phyloP scores from a whole-genome alignment of 768 basidiomycete species.

The Termitomyces sp. region DNA sequence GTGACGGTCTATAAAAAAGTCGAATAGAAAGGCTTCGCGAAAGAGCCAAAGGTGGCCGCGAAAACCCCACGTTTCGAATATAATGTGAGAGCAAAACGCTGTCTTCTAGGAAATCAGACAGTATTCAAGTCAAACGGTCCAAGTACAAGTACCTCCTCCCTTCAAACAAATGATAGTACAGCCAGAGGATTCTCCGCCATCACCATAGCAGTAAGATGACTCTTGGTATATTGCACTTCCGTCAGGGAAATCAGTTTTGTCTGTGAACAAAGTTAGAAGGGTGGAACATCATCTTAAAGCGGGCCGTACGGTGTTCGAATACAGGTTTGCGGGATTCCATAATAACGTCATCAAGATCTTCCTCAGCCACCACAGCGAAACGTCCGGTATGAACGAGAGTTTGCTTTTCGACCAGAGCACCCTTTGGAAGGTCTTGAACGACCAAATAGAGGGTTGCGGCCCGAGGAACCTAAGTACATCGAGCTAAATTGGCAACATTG shows the following conservation, averaged over 20 bases:
- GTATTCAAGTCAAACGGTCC: not conserved
- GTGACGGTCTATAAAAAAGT: conserved; percentile 36
- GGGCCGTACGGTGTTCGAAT: conserved; percentile 35
- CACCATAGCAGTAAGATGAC: conserved; percentile 35
- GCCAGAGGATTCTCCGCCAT: conserved; percentile 26
- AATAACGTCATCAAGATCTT: conserved; percentile 33
- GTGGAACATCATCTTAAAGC: not conserved
- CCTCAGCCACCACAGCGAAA: conserved; percentile 39
- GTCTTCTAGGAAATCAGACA: conserved; percentile 6
- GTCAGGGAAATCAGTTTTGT: conserved; percentile 2
- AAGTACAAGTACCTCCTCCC: conserved; percentile 22
- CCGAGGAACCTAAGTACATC: conserved; percentile 11
- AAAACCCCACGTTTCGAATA: not conserved
- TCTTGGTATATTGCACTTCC: conserved; percentile 37
- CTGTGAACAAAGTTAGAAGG: not conserved
- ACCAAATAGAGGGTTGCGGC: conserved; percentile 52
- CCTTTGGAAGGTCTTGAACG: conserved; percentile 65
- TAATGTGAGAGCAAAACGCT: conserved; percentile 5
- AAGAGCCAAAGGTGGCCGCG: not conserved
- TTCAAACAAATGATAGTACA: conserved; percentile 42
- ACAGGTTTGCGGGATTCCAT: conserved; percentile 30
- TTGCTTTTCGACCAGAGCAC: conserved; percentile 73
- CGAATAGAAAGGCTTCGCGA: conserved; percentile 33
- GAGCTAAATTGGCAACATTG: not conserved
- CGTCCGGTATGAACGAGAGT: conserved; percentile 66